These are phyloP conservation scores for Yarrowia phangngaensis DNA, from an alignment of 805 yeast species.

Conservation along the genomic window DNA sequence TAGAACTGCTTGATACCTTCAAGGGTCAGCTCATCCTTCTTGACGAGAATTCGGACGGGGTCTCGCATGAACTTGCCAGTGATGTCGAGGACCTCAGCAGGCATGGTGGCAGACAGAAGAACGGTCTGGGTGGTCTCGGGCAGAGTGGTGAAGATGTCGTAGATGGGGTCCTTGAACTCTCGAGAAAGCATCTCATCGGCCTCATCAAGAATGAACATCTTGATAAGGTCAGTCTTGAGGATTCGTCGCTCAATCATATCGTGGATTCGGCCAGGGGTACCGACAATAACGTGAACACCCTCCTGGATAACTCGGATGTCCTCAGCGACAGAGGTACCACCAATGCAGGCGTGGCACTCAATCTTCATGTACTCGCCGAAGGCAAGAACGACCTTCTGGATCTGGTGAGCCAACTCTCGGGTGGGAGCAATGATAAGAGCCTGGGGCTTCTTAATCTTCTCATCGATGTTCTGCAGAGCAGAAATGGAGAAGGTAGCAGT, in stretches of 20 bases:
- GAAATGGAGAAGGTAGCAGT: slow-evolving; percentile 97
- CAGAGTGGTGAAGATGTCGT: slow-evolving; percentile 79
- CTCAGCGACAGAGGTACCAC: slow-evolving; percentile 81
- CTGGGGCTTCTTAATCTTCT: slow-evolving; percentile 69
- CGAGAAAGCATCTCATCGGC: slow-evolving; percentile 92
- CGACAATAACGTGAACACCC: slow-evolving; percentile 90
- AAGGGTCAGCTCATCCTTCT: slow-evolving; percentile 87
- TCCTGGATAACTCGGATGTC: slow-evolving; percentile 70
- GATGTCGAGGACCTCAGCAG: slow-evolving; percentile 85
- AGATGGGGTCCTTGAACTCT: slow-evolving; percentile 94
- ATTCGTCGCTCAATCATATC: slow-evolving; percentile 86
- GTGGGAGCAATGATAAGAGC: slow-evolving; percentile 93
- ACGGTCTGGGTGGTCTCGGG: slow-evolving; percentile 90
- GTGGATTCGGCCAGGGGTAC: slow-evolving; percentile 93
- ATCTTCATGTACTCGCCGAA: slow-evolving; percentile 86
- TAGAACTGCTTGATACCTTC: slow-evolving; percentile 93
- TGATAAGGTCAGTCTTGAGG: slow-evolving; percentile 67
- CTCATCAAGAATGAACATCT: slow-evolving; percentile 90
- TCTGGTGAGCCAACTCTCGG: slow-evolving; percentile 91
- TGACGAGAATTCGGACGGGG: slow-evolving; percentile 90
- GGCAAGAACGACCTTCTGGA: slow-evolving; percentile 79
- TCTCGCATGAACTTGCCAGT: slow-evolving; percentile 88
- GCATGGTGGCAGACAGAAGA: slow-evolving; percentile 90
- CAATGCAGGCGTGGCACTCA: slow-evolving; percentile 86
- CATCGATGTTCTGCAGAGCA: slow-evolving; percentile 80